Evolutionary conservation across 1,284 basidiomycete species (phyloP), one percentile per base, ranked within the genome.

Genomic region (Austroboletus olivaceoglutinosus): DNA sequence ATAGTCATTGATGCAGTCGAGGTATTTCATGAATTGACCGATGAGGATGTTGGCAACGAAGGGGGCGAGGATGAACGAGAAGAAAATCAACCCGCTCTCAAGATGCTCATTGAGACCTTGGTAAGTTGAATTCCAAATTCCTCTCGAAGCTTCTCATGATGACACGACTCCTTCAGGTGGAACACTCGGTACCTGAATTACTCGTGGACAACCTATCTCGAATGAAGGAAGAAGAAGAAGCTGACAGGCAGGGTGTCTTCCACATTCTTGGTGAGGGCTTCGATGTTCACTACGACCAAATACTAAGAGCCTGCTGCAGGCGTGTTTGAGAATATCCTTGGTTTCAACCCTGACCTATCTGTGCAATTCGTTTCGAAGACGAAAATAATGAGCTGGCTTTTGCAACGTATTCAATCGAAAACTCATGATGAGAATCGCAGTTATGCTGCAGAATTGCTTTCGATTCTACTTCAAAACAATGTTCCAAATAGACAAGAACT

Each of bases 1-100:
- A 96, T 98, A 55, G 89, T 91, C 18, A 88, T 97, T 50, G 92
- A 96, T 59, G 88, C 92, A 19, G 84, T 97, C 19, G 91, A 95
- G 64, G 81, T 95, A 23, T 76, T 99, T 4, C 90, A 95, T 62
- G 97, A 99, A 70, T 76, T 98, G 52, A 96, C 94, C 0, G 96
- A 99, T 61, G 96, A 98, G 67, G 96, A 99, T 63, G 91, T 93
- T 2, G 87, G 91, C 3, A 86, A 88, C 36, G 89, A 87, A 50
- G 81, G 73, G 7, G 86, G 83, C 15, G 85, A 87, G n/a, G 82
- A 82, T 4, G 81, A 76, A 16, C 81, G 82, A 45, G 81, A 84
- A 46, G 77, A 77, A n/a, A 76, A 79, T n/a, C 81, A 85, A 53
- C 80, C 78, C 23, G 82, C 83, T 3, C 71, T 95, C 61, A 91